Evolutionary conservation across 2,329 filamentous ascomycete genomes (phyloP), one percentile per base, ranked within the genome.

Genomic region (Ramularia collo-cygni): DNA sequence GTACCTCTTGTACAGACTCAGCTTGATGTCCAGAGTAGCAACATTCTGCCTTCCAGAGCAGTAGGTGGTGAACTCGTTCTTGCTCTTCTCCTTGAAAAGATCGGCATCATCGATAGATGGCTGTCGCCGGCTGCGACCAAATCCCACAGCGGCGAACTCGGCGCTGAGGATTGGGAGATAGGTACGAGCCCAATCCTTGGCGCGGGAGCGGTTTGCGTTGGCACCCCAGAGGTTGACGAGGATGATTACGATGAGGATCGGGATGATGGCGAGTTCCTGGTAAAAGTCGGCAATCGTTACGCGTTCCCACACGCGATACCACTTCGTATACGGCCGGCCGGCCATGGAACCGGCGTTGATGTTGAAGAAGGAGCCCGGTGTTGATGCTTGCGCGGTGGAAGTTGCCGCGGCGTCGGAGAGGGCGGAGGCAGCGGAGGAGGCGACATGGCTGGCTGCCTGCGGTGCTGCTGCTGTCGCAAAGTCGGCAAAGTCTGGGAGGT

Each of bases 241-340:
- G 50, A 95, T 71, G 50, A 95, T 76, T 38, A 94, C 51, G 38
- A 81, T 59, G 53, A 95, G 77, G 57, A 88, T 72, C 24, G 77
- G 75, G 44, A 95, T 68, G 56, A 98, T 84, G 62, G 88, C 69
- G 44, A 85, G 83, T 69, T 98, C 92, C 56, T 82, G 76, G 67
- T 80, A 80, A 74, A 98, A 98, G 64, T 98, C 92, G 58, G 74
- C 75, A 44, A 82, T 69, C 17, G 80, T 80, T 57, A 89, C 81
- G 58, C 92, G 87, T 75, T 96, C 89, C 75, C 94, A 92, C 46
- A 96, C 72, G 41, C 88, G 87, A 70, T 96, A 98, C 92, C 92
- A 98, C 71, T 86, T 87, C 37, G 88, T 95, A 65, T 83, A 95
- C 10, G 85, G 84, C 17, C 43, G 72, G 63, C 41, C 71, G 64